Evolutionary conservation across 176 grass and related monocot genomes (phyloP).

Genomic region (Oropetium thomaeum): DNA sequence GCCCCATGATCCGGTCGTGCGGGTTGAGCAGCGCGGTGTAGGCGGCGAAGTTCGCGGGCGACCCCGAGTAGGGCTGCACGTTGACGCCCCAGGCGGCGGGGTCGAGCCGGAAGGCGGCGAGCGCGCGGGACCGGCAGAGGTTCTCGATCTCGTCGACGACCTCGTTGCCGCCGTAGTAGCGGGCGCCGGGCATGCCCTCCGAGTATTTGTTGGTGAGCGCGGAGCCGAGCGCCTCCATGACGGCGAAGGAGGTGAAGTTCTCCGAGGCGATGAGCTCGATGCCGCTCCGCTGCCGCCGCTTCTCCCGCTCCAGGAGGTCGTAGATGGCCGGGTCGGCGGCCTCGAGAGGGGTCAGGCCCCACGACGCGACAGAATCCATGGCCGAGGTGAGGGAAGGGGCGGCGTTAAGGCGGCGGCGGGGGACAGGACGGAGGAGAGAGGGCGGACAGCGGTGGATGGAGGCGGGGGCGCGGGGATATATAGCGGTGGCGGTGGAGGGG

Average conservation of each 20-base stretch:
- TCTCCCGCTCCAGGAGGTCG: conserved; percentile 94
- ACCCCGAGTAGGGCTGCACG: conserved; percentile 98
- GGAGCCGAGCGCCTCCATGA: conserved; percentile 93
- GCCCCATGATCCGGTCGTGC: conserved; percentile 98
- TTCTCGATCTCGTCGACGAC: conserved; percentile 95
- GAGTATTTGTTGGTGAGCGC: conserved; percentile 99
- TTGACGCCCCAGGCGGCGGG: conserved; percentile 79
- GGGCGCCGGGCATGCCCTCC: conserved; percentile 85
- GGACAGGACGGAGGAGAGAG: neutral
- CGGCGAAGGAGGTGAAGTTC: conserved; percentile 98
- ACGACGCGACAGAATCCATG: conserved; percentile 72
- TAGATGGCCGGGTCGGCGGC: conserved; percentile 53
- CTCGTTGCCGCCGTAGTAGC: conserved; percentile 97
- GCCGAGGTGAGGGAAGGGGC: neutral
- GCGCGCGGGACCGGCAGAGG: conserved; percentile 79
- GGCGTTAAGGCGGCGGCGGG: neutral
- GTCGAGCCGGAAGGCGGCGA: conserved; percentile 72
- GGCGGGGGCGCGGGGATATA: conserved; percentile 31
- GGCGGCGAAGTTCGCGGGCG: conserved; percentile 98
- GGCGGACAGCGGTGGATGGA: neutral
- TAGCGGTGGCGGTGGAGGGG: conserved; percentile 33
- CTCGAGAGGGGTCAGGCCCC: conserved; percentile 66
- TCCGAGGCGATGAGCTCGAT: conserved; percentile 99
- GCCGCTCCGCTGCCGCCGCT: conserved; percentile 81
- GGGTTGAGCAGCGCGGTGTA: conserved; percentile 96